Conservation (phyloP, 768 basidiomycete species). For the Brasilioporus rufonigricans region DNA sequence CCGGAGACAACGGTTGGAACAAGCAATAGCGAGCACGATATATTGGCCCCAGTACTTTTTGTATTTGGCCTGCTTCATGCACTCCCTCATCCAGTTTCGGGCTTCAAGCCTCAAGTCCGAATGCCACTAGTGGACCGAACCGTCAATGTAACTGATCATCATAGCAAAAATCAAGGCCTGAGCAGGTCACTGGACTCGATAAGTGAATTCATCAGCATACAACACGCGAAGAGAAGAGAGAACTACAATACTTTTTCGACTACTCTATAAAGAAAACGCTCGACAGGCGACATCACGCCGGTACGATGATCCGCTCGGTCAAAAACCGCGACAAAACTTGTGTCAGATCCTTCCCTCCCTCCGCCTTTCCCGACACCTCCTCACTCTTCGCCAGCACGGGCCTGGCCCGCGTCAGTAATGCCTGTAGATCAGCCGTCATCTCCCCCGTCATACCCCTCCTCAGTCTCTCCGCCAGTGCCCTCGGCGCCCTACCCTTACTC, state of each 20-base stretch:
- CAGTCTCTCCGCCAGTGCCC: conserved; percentile 60
- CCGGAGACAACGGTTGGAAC: no score
- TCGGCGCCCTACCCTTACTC: conserved; percentile 39
- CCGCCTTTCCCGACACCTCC: conserved; percentile 39
- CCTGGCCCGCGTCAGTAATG: conserved; percentile 62
- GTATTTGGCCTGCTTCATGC: no score
- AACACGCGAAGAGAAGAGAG: not conserved
- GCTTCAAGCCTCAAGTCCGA: no score
- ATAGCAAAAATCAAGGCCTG: no score
- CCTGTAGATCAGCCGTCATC: conserved; percentile 69
- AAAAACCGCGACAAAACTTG: conserved; percentile 62
- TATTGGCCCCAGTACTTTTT: no score
- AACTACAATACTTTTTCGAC: not conserved
- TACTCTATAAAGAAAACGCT: not conserved
- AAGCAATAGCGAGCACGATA: no score
- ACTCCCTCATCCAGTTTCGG: no score
- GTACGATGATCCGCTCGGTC: conserved; percentile 53
- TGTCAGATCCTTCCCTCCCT: conserved; percentile 51
- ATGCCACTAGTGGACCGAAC: no score
- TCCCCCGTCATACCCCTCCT: conserved; percentile 79
- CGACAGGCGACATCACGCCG: conserved; percentile 27
- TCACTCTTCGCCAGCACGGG: conserved; percentile 62
- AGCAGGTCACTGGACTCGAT: not conserved
- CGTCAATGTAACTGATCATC: no score
- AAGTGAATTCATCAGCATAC: not conserved